Conservation (phyloP, 495 filamentous ascomycete genomes). For the Bombardia bombarda region DNA sequence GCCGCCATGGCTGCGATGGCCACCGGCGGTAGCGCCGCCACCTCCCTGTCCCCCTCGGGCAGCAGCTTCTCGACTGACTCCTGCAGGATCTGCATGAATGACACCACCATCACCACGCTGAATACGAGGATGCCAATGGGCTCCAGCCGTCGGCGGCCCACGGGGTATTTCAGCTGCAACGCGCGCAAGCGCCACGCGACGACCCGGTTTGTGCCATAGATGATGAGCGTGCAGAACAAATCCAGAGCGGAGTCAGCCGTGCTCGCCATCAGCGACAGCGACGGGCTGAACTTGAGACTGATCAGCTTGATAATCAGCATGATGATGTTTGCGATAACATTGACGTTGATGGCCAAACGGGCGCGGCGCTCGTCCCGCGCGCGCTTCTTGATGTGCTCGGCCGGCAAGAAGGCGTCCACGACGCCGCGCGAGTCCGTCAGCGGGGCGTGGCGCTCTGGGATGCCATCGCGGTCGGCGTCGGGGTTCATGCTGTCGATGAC, state of each 20-base stretch:
- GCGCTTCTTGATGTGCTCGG: conserved; percentile 39
- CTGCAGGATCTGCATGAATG: conserved; percentile 40
- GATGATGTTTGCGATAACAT: conserved; percentile 39
- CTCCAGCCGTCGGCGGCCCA: conserved; percentile 37
- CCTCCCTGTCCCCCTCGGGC: conserved; percentile 21
- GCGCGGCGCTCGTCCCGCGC: conserved; percentile 27
- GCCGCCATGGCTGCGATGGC: conserved; percentile 35
- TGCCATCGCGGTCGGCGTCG: conserved; percentile 42
- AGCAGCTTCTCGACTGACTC: conserved; percentile 38
- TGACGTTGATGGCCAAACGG: conserved; percentile 47
- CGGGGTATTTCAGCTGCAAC: conserved; percentile 35
- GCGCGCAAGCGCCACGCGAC: conserved; percentile 34
- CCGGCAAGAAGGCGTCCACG: conserved; percentile 37
- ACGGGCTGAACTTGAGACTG: conserved; percentile 30
- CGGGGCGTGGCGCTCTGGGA: conserved; percentile 31
- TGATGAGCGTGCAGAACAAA: conserved; percentile 41
- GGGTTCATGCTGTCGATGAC: conserved; percentile 45
- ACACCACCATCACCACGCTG: conserved; percentile 45
- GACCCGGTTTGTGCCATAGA: conserved; percentile 38
- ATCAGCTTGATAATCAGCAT: conserved; percentile 33
- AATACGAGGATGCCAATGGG: conserved; percentile 46
- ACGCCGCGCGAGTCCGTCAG: conserved; percentile 29
- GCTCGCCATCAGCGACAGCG: conserved; percentile 41
- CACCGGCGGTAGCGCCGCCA: conserved; percentile 21
- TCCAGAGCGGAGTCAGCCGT: conserved; percentile 40